A percentile compares a stretch with the other conserved stretches of the same genome.
These are phyloP conservation scores for Ustilago shanxiensis DNA, from an alignment of 1,284 basidiomycete species.

Conservation along the genomic window DNA sequence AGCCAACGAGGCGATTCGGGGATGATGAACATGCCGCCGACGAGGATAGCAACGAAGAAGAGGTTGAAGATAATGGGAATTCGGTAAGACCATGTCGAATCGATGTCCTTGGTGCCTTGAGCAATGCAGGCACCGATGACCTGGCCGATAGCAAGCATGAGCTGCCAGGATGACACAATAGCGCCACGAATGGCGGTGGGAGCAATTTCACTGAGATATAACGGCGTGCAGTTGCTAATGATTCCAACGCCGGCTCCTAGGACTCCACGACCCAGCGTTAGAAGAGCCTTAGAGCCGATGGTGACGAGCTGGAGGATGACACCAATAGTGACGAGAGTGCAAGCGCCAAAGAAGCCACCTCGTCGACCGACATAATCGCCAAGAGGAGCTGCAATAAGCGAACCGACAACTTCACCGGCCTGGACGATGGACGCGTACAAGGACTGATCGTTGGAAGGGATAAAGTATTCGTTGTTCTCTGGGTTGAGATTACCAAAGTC, in stretches of 20 bases:
- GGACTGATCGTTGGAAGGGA: conserved; percentile 62
- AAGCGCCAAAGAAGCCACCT: conserved; percentile 70
- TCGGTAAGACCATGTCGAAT: conserved; percentile 60
- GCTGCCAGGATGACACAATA: conserved; percentile 71
- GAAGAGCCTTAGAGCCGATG: conserved; percentile 66
- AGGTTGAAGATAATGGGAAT: conserved; percentile 72
- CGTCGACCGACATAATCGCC: conserved; percentile 71
- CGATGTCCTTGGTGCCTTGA: conserved; percentile 65
- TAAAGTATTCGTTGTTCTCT: conserved; percentile 39
- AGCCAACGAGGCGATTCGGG: conserved; percentile 72
- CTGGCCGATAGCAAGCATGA: conserved; percentile 72
- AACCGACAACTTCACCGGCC: conserved; percentile 72
- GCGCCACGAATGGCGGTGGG: conserved; percentile 72
- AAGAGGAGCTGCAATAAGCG: conserved; percentile 70
- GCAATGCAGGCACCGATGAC: conserved; percentile 72
- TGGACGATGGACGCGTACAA: conserved; percentile 71
- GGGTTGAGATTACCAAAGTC: conserved; percentile 63
- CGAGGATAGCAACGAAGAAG: conserved; percentile 70
- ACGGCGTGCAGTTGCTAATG: conserved; percentile 69
- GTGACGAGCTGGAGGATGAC: conserved; percentile 71
- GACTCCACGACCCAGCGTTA: conserved; percentile 71
- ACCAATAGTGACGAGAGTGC: conserved; percentile 70
- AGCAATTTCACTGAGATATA: conserved; percentile 72
- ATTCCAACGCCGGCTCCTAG: conserved; percentile 72
- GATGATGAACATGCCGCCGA: conserved; percentile 68